A percentile compares a stretch with the other conserved stretches of the same genome.
phyloP scores from a whole-genome alignment of 331 rosid genomes.

The Quercus lobata region DNA sequence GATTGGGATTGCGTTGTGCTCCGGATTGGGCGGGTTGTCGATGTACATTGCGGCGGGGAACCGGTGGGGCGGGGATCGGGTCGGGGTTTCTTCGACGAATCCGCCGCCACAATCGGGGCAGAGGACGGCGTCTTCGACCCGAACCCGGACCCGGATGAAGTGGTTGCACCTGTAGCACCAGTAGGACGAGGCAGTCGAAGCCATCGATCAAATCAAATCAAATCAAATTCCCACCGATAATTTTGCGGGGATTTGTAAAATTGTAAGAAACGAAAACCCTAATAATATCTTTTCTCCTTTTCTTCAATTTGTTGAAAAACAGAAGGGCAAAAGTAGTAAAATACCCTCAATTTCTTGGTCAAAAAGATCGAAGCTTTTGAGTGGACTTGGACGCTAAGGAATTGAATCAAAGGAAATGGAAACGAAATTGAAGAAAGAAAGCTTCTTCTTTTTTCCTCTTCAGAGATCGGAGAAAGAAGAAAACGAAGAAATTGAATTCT shows the following conservation, averaged over 20 bases:
- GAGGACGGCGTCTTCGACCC: constrained; percentile 23
- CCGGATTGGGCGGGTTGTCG: constrained; percentile 28
- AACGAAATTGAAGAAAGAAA: not conserved
- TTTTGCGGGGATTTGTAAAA: too few species aligned
- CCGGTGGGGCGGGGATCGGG: constrained; percentile 29
- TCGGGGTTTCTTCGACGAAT: constrained; percentile 52
- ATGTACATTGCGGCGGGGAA: constrained; percentile 38
- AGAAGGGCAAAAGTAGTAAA: not conserved
- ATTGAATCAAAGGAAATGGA: not conserved
- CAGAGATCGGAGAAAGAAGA: not conserved
- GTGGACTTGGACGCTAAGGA: not conserved
- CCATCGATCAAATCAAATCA: constrained; percentile 22
- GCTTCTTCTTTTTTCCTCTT: not conserved
- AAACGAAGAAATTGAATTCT: not conserved
- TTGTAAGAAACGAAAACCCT: constrained; percentile 6
- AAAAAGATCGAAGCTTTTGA: not conserved
- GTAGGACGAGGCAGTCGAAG: constrained; percentile 41
- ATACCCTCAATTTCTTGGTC: constrained; percentile 1
- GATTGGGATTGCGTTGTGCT: constrained; percentile 19
- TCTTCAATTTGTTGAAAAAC: not conserved
- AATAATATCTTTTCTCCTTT: not conserved
- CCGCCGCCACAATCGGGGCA: constrained; percentile 62
- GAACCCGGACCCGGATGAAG: constrained; percentile 35
- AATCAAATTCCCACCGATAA: too few species aligned
- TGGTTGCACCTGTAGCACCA: constrained; percentile 63